Conservation (phyloP, 2,329 filamentous ascomycete genomes). For the Neurospora crassa region DNA sequence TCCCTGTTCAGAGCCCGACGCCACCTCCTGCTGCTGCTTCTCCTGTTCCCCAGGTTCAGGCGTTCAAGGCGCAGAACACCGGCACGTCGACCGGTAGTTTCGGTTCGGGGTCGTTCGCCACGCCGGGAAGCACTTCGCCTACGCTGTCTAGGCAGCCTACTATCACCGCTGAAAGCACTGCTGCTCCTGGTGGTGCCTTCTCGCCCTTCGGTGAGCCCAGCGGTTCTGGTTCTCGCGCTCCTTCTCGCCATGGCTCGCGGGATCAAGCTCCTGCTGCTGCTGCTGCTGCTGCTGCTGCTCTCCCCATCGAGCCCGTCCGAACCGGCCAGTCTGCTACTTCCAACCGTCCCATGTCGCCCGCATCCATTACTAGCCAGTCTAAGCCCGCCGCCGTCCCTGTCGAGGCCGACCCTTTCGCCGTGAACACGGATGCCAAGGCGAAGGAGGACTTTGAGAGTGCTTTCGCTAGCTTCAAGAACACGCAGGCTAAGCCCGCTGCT, state of each 20-base stretch:
- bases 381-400: slow-evolving; percentile 14
- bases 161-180: slow-evolving; percentile 46
- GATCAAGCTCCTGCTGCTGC: slow-evolving; percentile 25
- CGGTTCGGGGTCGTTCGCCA: slow-evolving; percentile 35
- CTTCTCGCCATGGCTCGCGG: slow-evolving; percentile 69
- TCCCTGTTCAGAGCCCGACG: slow-evolving; percentile 23
- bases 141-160: slow-evolving; percentile 53
- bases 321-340: slow-evolving; percentile 28
- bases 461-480: slow-evolving; percentile 63
- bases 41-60: slow-evolving; percentile 34
- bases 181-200: slow-evolving; percentile 42
- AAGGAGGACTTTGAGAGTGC: slow-evolving; percentile 81
- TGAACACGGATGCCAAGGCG: slow-evolving; percentile 42
- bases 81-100: slow-evolving; percentile 45
- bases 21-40: slow-evolving; percentile 38
- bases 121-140: slow-evolving; percentile 51
- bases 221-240: slow-evolving; percentile 50
- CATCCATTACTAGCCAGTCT: background rate
- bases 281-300: slow-evolving; percentile 19
- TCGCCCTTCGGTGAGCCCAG: slow-evolving; percentile 56
- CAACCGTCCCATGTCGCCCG: background rate
- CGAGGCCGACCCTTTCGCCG: slow-evolving; percentile 41
- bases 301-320: slow-evolving; percentile 28
- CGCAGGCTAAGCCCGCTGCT: slow-evolving; percentile 28
- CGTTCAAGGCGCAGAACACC: slow-evolving; percentile 54